Base-by-base conservation (phyloP, 805 yeast genomes). In the Yamadazyma endophytica region DNA sequence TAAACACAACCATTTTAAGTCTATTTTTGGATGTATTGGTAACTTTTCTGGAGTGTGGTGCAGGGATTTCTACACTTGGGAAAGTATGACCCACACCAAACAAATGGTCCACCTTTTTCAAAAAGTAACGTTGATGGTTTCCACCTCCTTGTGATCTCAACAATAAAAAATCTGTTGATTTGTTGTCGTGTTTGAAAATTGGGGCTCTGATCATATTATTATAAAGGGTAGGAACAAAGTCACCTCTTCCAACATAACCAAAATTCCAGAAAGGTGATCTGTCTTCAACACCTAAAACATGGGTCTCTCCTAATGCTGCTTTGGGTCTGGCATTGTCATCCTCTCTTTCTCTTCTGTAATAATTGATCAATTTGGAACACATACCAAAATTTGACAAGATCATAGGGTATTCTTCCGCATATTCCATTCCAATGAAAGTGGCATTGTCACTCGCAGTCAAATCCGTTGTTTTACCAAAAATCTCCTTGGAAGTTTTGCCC, bases 221-320 rank as follows among this genome's bases (percentile, higher is more conserved):
- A 61, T 92, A 92, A 28, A 90, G 61, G 0, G 98, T 85, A 1
- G 97, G 97, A 3, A 89, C 96, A 33, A 87, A 77, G 46, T 82
- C 86, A 2, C 98, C 98, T 3, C 88, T 85, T 27, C 87, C 96
- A 6, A 92, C 97, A 61, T 83, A 85, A 1, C 98, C 98, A 63
- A 88, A 92, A 55, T 89, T 92, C 97, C 98, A 92, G 54, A 92
- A 92, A 9, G 98, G 97, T 6, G 96, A 85, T 47, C 94, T 73
- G 58, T 92, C 98, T 52, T 89, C 96, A 1, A 86, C 85, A n/a
- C 96, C 97, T 21, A 92, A 65, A 3, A 92, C 96, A 58, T 85
- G 92, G 0, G 97, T 92, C 54, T 92, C 98, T 26, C 98, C 98
- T 24, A 88, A 70, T 1, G 86, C 75, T 17, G 88, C 66, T 49